Conservation (phyloP, 495 filamentous ascomycete species). For the Xylaria flabelliformis region DNA sequence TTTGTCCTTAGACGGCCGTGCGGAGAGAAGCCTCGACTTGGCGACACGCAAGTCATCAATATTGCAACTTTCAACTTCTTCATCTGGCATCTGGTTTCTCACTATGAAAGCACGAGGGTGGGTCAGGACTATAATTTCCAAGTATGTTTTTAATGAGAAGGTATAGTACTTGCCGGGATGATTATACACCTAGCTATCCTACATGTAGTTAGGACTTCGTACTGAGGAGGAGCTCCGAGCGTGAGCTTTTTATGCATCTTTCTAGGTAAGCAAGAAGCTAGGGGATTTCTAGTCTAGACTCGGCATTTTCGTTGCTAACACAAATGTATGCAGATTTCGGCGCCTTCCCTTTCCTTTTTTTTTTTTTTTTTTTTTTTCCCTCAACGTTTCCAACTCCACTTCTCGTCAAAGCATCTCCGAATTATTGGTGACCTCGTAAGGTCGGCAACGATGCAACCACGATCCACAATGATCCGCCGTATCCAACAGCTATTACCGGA, state of each 20-base stretch:
- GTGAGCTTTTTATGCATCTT: not conserved
- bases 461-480: no score
- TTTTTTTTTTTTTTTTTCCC: no score
- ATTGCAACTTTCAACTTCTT: not conserved
- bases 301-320: not conserved
- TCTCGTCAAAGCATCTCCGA: not conserved
- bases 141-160: not conserved
- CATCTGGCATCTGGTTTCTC: not conserved
- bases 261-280: not conserved
- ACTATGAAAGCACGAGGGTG: not conserved
- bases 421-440: not conserved
- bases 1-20: constrained; percentile 3
- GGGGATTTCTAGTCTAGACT: not conserved
- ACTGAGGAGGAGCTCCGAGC: not conserved
- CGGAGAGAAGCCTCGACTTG: not conserved
- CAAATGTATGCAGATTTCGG: not conserved
- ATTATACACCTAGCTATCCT: not conserved
- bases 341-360: not conserved
- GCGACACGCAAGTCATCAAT: not conserved
- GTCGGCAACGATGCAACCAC: not conserved
- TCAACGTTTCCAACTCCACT: not conserved
- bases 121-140: not conserved
- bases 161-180: not conserved
- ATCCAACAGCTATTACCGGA: not conserved
- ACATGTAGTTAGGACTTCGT: not conserved